Evolutionary conservation across 495 filamentous ascomycete genomes (phyloP), one percentile per base, ranked within the genome.

Genomic region (Podospora bellae-mahoneyi): DNA sequence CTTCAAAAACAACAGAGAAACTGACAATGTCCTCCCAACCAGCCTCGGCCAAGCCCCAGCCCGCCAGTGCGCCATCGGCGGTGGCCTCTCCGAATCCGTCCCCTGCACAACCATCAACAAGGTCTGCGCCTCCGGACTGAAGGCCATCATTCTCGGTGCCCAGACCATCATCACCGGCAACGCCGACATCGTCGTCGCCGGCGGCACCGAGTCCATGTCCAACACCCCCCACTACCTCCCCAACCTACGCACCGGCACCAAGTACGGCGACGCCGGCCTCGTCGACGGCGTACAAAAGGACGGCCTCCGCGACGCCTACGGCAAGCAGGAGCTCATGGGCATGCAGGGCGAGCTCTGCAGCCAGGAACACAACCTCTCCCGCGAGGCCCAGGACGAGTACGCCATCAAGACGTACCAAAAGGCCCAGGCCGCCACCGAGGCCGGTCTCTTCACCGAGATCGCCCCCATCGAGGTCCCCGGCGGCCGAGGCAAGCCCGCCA

Each of bases 21-120:
- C 55, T 60, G 71, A 63, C 54, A 15, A 10, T 9, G n/a, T 58
- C 30, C 7, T 66, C 30, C 64, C 59, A 55, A 62, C 74, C 74
- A 99, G 95, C 81, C 87, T 98, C 74, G 95, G 95, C 66, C 95
- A 99, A 80, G 96, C 96, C 77, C 95, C 95, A 64, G 93, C 96
- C 64, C 89, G 96, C 62, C 95, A 99, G 82, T 96, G 91, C 78
- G 93, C 93, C 65, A 84, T 99, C 74, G 84, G 86, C 72, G 95
- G 93, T 70, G 95, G 95, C 62, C 90, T 99, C 65, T 78, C 85
- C 2, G 82, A 95, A 19, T 83, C 85, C 16, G 91, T 90, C 63
- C 88, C 97, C 74, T 91, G 89, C 82, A 98, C 96, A 56, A 96
- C 93, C 32, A 86, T 99, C 67, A 99, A 98, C 89, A 99, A 99